Evolutionary conservation across 148 eudicot species (phyloP).

Genomic region (Silene uniflora): DNA sequence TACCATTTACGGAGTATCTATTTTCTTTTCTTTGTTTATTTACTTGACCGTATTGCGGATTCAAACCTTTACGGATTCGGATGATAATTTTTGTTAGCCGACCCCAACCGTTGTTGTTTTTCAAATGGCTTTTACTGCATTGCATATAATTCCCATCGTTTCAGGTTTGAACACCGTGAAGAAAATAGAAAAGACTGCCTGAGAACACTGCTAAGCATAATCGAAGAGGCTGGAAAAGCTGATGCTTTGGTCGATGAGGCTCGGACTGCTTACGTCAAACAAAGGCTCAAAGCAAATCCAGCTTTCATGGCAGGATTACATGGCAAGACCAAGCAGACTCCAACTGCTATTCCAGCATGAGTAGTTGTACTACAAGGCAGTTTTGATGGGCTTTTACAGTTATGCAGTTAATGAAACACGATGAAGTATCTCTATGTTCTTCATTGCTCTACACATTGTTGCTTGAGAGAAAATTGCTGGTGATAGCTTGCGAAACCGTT

Average conservation of each 20-base stretch:
- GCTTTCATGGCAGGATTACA: constrained; percentile 76
- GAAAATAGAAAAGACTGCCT: constrained; percentile 98
- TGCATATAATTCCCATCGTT: neutral
- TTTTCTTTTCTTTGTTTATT: too few species aligned
- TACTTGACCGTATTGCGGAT: too few species aligned
- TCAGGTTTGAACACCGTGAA: constrained; percentile 93
- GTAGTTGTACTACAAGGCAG: neutral
- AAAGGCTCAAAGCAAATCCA: constrained; percentile 73
- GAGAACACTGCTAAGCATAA: constrained; percentile 59
- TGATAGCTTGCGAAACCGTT: neutral
- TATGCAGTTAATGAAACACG: neutral
- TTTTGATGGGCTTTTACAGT: constrained; percentile 11
- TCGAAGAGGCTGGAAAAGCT: constrained; percentile 94
- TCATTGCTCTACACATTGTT: constrained; percentile 7
- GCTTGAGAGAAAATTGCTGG: neutral
- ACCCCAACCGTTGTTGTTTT: too few species aligned
- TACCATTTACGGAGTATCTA: too few species aligned
- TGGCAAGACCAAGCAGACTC: constrained; percentile 42
- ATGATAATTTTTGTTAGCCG: too few species aligned
- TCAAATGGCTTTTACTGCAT: too few species aligned
- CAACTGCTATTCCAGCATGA: constrained; percentile 37
- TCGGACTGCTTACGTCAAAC: constrained; percentile 61
- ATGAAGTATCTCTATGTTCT: neutral
- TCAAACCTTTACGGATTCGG: too few species aligned
- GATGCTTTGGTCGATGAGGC: constrained; percentile 58